Conservation (phyloP, 2,329 filamentous ascomycete genomes). For the Clathrospora elynae region DNA sequence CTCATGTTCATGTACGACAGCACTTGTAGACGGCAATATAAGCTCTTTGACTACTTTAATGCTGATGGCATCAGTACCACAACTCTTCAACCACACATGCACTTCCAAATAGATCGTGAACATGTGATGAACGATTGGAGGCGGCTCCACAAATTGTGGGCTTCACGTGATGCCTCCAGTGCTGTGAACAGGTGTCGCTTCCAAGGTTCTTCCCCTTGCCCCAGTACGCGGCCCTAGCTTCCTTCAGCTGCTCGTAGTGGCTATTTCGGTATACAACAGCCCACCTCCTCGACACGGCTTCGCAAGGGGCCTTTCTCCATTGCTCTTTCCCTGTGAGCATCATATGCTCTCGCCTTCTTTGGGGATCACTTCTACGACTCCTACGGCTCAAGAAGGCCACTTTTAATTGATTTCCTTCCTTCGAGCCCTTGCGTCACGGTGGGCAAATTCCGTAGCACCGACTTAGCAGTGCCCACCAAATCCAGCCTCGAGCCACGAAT, state of each 20-base stretch:
- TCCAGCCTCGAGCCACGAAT: constrained; percentile 22
- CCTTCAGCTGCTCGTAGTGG: constrained; percentile 26
- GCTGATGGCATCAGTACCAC: too few species aligned
- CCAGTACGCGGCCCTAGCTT: constrained; percentile 19
- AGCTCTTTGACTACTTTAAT: too few species aligned
- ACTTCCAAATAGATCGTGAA: too few species aligned
- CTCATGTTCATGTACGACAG: constrained; percentile 1
- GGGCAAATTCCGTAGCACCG: constrained; percentile 17
- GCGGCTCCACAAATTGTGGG: constrained; percentile 8
- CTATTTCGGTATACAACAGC: constrained; percentile 40
- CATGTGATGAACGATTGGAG: not conserved
- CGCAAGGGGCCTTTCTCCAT: constrained; percentile 29
- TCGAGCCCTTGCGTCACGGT: constrained; percentile 3
- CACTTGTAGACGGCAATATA: too few species aligned
- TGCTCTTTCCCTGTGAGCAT: constrained; percentile 20
- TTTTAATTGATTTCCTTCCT: constrained; percentile 19
- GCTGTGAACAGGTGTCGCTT: constrained; percentile 23
- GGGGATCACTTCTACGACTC: constrained; percentile 17
- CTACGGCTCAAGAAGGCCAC: too few species aligned
- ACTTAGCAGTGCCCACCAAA: constrained; percentile 21
- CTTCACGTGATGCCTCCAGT: constrained; percentile 17
- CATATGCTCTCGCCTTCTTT: constrained; percentile 16
- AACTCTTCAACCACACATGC: too few species aligned
- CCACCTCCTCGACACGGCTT: constrained; percentile 28
- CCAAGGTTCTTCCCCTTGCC: constrained; percentile 22